Evolutionary conservation across 345 rosid species (phyloP), one percentile per base, ranked within the genome.

Genomic region (Populus nigra): DNA sequence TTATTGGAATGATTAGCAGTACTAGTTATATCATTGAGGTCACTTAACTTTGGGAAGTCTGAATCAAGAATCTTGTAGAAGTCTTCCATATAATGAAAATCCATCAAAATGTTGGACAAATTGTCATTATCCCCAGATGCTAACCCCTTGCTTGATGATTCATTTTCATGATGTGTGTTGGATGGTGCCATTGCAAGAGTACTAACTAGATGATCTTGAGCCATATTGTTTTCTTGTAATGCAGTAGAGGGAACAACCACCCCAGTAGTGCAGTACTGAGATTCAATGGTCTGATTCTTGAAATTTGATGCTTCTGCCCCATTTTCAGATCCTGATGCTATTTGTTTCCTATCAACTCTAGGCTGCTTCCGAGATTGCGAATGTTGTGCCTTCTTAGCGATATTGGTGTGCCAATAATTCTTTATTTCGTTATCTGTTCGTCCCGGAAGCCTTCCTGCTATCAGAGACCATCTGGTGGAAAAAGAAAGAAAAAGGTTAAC

Each of bases 371-470:
- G 23, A 7, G 73, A 16, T 33, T 72, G 63, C 38, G 29, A 8
- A 0, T 77, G 75, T 23, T 47, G 36, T 23, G 68, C 71, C 50
- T 78, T 85, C 72, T 83, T 83, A 2, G 86, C 81, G 17, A 86
- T 68, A 29, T 77, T 81, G 49, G 85, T 81, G 73, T 86, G 82
- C 88, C 88, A 86, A 63, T 81, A 86, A 59, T 86, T 86, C 78
- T 86, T 86, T 17, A 83, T 83, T 62, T 86, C 88, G 35, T 86
- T 86, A 70, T 83, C 86, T 8, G 85, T 86, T 65, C 88, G 80
- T 36, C 88, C 88, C 0, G 86, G 88, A 23, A 86, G 82, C 59
- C 86, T 77, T 5, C 88, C 86, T 8, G 88, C 88, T 39, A 86
- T 86, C 8, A 86, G 76, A n/a, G 86, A 84, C 88, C 88, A 86